Evolutionary conservation across 495 filamentous ascomycete genomes (phyloP), one percentile per base, ranked within the genome.

Genomic region (Neurospora sp.): DNA sequence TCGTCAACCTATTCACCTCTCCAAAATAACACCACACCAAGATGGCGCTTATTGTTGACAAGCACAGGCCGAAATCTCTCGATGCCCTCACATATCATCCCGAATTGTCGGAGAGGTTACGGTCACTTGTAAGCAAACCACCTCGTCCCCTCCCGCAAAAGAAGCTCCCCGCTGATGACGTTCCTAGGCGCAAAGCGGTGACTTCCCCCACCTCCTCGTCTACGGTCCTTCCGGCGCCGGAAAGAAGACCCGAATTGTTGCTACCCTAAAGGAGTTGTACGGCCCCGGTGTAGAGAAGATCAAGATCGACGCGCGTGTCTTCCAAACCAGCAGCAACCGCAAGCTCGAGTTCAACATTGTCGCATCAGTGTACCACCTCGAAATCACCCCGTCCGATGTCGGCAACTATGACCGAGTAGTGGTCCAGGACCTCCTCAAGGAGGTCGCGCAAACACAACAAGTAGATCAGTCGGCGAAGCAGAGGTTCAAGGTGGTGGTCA

Each of bases 291-390:
- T 97, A 11, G 95, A 97, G 76, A 97, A 97, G 86, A 97, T 98
- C 86, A 97, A 97, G 83, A 96, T 97, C 85, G 95, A 98, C 80
- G 91, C 93, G 27, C 92, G 96, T 75, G 91, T 97, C 71, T 99
- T 98, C 87, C 94, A 97, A 81, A 98, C 96, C 1, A 95, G 90
- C 23, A 91, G 90, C 79, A 97, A 97, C 82, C 94, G 96, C 77
- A 99, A 98, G 81, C 90, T 98, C 73, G 96, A 99, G 84, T 99
- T 99, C 87, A 99, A 96, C 84, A 97, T 98, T 74, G 96, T 98
- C 69, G 88, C 94, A 37, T 97, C 94, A 0, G 88, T 97, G 69
- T 98, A 99, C 84, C 96, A 99, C 78, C 90, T 99, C 74, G 96
- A 99, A 80, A 99, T 99, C 78, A 99, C 96, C 3, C 96, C 96